Base-by-base conservation (phyloP, 2,329 filamentous ascomycete species). In the Cladosporium sphaerospermum region DNA sequence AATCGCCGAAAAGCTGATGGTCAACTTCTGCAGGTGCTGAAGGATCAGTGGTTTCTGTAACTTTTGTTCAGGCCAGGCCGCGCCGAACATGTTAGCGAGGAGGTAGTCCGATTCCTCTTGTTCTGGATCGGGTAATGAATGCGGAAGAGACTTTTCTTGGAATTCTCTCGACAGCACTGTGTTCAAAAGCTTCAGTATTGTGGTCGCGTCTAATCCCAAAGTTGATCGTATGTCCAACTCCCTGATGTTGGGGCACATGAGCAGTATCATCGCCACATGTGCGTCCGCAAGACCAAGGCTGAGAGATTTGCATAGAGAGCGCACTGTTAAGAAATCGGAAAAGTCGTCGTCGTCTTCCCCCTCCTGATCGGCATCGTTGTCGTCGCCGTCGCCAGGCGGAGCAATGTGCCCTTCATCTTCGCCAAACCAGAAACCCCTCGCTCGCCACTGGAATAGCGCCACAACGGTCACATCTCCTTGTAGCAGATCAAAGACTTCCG, bases 161-260 rank as follows among this genome's bases (percentile, higher is more conserved):
- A 36, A 51, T 2, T 44, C 40, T 13, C 31, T 28, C 4, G 18
- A 28, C 4, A 42, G n/a, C 9, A 41, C 32, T 16, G 13, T 34
- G 4, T 14, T 3, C 4, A 51, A 11, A 16, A 51, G n/a, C 9
- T 11, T 14, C 3, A n/a, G 8, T 3, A 51, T n/a, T 31, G 41
- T 14, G 6, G 32, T n/a, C 9, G 11, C 2, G 3, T 13, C 19
- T 16, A 18, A 28, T 8, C 40, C 33, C n/a, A 37, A 9, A 11
- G 45, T 19, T 8, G 23, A 19, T 9, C 10, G 19, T 3, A 50
- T 36, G 31, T 50, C 13, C 16, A 51, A 16, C 6, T 51, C 39
- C 16, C 18, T 42, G 11, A 51, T 51, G 3, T 44, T 37, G 3
- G 47, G 47, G 8, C 47, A 51, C 47, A 51, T 9, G 31, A 51